Percentiles rank a stretch among this genome's conserved stretches.
Conservation (phyloP, 169 alveolate species). For the Hammondia hammondi region DNA sequence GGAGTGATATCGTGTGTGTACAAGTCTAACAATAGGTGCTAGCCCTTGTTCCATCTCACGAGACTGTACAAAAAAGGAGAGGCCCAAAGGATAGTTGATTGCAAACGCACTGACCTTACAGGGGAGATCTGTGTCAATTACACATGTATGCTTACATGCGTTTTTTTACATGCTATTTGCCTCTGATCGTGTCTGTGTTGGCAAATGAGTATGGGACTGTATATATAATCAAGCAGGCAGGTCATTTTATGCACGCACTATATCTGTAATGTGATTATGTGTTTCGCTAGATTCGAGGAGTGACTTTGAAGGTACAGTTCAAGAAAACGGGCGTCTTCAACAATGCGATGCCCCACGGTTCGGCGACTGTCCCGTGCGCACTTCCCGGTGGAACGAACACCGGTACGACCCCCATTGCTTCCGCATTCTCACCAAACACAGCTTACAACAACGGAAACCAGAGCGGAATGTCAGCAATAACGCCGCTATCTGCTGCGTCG, state of each 20-base stretch:
- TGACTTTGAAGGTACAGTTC: conserved; percentile 56
- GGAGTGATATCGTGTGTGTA: too few species aligned
- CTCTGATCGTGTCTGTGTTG: too few species aligned
- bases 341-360: conserved; percentile 10
- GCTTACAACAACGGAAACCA: neutral
- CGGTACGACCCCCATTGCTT: neutral
- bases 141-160: too few species aligned
- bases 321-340: conserved; percentile 54
- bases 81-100: too few species aligned
- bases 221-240: neutral
- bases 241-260: too few species aligned
- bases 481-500: conserved; percentile 30
- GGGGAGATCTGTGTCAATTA: too few species aligned
- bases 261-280: neutral
- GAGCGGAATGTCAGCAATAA: neutral
- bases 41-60: too few species aligned
- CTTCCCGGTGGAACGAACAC: neutral
- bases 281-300: conserved; percentile 12
- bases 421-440: neutral
- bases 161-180: too few species aligned
- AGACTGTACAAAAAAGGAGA: too few species aligned
- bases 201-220: neutral
- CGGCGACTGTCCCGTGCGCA: conserved; percentile 9
- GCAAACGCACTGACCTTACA: too few species aligned
- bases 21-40: too few species aligned